These are phyloP conservation scores for Lichtheimia ornata DNA, from an alignment of 371 early-diverging fungal species.

Conservation along the genomic window DNA sequence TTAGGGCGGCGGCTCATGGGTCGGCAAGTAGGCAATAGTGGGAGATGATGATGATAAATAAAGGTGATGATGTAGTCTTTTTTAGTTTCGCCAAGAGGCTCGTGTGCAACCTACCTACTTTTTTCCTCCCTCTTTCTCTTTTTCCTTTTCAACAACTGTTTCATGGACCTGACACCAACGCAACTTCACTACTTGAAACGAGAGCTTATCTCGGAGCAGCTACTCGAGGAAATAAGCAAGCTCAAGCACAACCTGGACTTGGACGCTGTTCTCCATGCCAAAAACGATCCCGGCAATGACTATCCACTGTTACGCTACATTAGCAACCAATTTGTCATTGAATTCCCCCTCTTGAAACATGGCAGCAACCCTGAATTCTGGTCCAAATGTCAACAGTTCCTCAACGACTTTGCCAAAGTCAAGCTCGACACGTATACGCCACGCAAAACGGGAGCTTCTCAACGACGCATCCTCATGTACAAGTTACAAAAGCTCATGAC, in stretches of 20 bases:
- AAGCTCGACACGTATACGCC: slow-evolving; percentile 26
- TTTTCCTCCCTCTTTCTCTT: background rate
- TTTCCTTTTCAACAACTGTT: background rate
- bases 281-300: slow-evolving; percentile 4
- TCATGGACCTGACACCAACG: slow-evolving; percentile 24
- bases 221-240: slow-evolving; percentile 21
- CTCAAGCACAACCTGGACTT: slow-evolving; percentile 18
- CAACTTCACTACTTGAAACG: slow-evolving; percentile 35
- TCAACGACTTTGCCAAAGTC: slow-evolving; percentile 25
- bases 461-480: slow-evolving; percentile 27
- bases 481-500: slow-evolving; percentile 25
- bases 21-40: no score
- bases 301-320: slow-evolving; percentile 29
- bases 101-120: background rate
- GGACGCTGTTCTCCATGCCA: slow-evolving; percentile 2
- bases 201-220: slow-evolving; percentile 25
- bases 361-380: slow-evolving; percentile 25
- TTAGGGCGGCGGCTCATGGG: no score
- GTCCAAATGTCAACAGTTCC: slow-evolving; percentile 28
- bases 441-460: slow-evolving; percentile 19
- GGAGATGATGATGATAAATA: no score
- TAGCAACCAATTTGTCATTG: slow-evolving; percentile 25
- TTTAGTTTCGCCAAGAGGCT: no score
- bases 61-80: no score
- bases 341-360: slow-evolving; percentile 34